Base-by-base conservation (phyloP, 2,329 filamentous ascomycete genomes). In the Thielaviopsis musarum region DNA sequence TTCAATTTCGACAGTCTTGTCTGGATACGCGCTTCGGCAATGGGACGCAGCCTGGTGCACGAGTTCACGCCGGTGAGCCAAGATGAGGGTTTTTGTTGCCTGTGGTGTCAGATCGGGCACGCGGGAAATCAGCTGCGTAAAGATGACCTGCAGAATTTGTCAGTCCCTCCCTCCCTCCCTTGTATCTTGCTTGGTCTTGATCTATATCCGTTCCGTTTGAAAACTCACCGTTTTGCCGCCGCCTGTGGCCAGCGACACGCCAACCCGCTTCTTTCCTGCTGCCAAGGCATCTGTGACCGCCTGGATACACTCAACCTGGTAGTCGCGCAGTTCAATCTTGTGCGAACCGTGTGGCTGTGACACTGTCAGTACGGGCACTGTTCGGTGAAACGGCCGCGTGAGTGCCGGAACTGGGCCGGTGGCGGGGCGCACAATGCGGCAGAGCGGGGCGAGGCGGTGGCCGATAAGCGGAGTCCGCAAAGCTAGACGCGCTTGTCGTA, bases 1-100 rank as follows among this genome's bases (percentile, higher is more conserved):
- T 70, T 98, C 93, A 59, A 98, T 84, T 63, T 97, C 91, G 52
- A 97, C 82, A 3, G 70, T 80, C 69, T 89, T 89, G 51, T 81
- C 71, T 0, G 91, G 91, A 66, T 98, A 97, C 3, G 88, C 82
- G 62, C 78, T 77, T 51, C 76, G 77, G 69, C 93, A 97, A 70
- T 98, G 93, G 3, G 80, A 78, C 10, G 88, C 89, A 3, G 93
- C 93, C 72, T 98, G 93, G 68, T 97, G 89, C 28, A 97, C 90
- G 1, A 98, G 81, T 72, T 98, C 93, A 55, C 88, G 83, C 28
- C 93, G 84, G 70, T 98, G 93, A 17, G 90, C 93, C 52, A 98
- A 76, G 64, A 98, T 94, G 61, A 98, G 77, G 0, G 91, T 95
- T 68, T 89, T 88, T 1, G 81, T 81, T 22, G 84, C 85, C 62